These are phyloP conservation scores for Fusarium sarcochroum DNA, from an alignment of 2,329 filamentous ascomycete species.

Conservation along the genomic window DNA sequence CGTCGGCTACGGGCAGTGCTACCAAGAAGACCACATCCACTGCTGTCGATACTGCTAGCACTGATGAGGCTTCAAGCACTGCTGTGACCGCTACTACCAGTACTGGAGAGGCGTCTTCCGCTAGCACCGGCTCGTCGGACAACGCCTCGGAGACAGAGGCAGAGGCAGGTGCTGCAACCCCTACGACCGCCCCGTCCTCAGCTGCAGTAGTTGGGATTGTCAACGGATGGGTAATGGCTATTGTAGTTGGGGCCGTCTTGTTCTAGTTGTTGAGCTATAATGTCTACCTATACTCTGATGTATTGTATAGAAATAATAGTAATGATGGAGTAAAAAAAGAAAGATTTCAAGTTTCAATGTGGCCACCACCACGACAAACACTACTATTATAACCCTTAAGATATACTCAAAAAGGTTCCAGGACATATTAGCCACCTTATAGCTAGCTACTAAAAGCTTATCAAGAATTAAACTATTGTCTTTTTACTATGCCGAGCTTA, in stretches of 20 bases:
- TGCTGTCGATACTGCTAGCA: neutral
- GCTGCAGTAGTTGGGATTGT: conserved; percentile 2
- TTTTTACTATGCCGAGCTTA: no score
- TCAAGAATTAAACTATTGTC: no score
- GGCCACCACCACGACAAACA: no score
- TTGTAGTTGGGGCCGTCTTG: neutral
- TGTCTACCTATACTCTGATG: no score
- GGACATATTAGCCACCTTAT: no score
- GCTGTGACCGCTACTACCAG: no score
- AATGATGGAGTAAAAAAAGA: no score
- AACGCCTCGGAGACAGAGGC: conserved; percentile 7
- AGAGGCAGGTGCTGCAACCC: conserved; percentile 1
- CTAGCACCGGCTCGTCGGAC: neutral
- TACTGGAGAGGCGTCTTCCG: neutral
- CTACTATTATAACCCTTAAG: neutral
- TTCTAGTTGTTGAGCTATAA: neutral
- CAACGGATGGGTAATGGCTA: conserved; percentile 2
- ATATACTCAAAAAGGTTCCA: conserved; percentile 6
- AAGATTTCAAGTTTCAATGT: no score
- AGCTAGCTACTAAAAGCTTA: neutral
- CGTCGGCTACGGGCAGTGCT: conserved; percentile 3
- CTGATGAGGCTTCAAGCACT: neutral
- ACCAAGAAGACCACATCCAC: conserved; percentile 17
- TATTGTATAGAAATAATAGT: no score
- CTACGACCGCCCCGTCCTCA: conserved; percentile 9